phyloP scores from a whole-genome alignment of 805 yeast species.

The Candida silvicultrix region DNA sequence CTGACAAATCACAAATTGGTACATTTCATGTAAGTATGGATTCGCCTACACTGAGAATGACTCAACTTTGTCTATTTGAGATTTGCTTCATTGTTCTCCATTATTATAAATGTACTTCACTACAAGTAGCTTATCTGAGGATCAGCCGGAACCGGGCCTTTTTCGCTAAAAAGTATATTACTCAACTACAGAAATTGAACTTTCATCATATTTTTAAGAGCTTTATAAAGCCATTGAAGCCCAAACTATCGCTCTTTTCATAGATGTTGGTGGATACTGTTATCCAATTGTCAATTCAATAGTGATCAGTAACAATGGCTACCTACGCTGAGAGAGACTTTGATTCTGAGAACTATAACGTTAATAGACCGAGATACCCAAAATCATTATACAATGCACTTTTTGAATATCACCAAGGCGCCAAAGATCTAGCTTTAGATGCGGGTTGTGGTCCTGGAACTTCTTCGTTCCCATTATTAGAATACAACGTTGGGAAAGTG shows the following conservation, averaged over 20 bases:
- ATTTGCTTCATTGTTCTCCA: too few species aligned
- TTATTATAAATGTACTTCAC: too few species aligned
- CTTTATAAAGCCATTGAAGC: neutral
- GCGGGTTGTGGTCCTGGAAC: conserved; percentile 72
- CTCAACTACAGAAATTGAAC: neutral
- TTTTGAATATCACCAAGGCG: conserved; percentile 31
- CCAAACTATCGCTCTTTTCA: neutral
- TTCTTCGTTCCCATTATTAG: conserved; percentile 44
- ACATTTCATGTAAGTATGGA: too few species aligned
- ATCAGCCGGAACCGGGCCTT: neutral
- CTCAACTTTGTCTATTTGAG: too few species aligned
- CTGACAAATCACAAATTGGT: too few species aligned
- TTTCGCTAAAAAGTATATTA: neutral
- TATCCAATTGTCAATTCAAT: too few species aligned
- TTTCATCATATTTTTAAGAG: neutral
- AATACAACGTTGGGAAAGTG: conserved; percentile 33
- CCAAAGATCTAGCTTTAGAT: conserved; percentile 40
- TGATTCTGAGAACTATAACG: conserved; percentile 41
- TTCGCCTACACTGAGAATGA: too few species aligned
- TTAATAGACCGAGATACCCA: conserved; percentile 61
- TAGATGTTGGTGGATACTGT: too few species aligned
- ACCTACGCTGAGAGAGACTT: conserved; percentile 47
- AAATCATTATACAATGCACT: conserved; percentile 37
- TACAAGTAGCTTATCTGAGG: too few species aligned
- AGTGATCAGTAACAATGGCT: conserved; percentile 36